Conservation (phyloP, 192 early-diverging fungal species). For the Coemansia furcata region DNA sequence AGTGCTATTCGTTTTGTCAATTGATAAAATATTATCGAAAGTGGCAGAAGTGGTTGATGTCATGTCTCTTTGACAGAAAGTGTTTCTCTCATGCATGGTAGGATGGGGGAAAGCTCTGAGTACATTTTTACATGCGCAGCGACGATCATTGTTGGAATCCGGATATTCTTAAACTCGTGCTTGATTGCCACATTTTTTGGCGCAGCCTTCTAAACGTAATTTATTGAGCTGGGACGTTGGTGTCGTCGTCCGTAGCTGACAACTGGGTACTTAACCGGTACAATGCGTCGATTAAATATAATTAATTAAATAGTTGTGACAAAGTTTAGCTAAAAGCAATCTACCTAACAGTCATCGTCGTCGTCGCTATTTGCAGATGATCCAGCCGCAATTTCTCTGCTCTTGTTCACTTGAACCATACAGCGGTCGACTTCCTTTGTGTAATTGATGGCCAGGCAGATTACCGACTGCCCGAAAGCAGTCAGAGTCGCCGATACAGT, state of each 20-base stretch:
- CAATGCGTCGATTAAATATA: background rate
- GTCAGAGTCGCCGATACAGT: constrained; percentile 27
- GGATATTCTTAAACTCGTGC: constrained; percentile 11
- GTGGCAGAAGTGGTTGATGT: background rate
- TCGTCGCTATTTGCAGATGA: background rate
- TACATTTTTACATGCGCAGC: background rate
- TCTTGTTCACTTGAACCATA: constrained; percentile 23
- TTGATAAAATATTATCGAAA: background rate
- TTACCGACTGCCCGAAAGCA: constrained; percentile 25
- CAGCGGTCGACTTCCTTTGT: constrained; percentile 29
- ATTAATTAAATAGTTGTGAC: background rate
- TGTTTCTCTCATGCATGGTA: background rate
- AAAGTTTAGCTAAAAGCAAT: background rate
- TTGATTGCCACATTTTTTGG: constrained; percentile 7
- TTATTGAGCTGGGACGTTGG: too few species aligned
- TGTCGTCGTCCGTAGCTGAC: too few species aligned
- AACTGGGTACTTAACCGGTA: too few species aligned
- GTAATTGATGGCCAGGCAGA: constrained; percentile 26
- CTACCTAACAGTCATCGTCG: background rate
- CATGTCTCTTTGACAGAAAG: too few species aligned
- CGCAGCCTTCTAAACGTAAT: too few species aligned
- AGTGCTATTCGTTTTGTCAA: background rate
- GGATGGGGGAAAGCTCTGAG: background rate
- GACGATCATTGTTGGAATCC: background rate
- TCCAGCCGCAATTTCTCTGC: background rate